Evolutionary conservation across 345 rosid genomes (phyloP).

Genomic region (Turnera subulata): DNA sequence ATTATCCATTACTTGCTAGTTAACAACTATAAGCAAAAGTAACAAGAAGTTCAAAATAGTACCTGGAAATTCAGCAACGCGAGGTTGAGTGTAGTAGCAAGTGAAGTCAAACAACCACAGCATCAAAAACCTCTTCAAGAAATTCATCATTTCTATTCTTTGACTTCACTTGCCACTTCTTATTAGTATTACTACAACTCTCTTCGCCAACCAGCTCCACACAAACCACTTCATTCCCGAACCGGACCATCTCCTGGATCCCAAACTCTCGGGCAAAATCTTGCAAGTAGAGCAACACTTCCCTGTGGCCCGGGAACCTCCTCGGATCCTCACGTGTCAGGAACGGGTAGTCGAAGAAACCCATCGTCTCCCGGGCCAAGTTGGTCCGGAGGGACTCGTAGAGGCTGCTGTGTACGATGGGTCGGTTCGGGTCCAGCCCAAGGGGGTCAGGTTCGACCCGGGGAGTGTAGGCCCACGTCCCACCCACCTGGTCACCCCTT

Average conservation of each 20-base stretch:
- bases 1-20: too few species aligned
- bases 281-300: slow-evolving; percentile 17
- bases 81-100: slow-evolving; percentile 17
- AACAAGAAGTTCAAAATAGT: too few species aligned
- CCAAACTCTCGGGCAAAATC: slow-evolving; percentile 20
- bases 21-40: too few species aligned
- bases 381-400: slow-evolving; percentile 25
- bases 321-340: slow-evolving; percentile 14
- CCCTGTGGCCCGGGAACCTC: slow-evolving; percentile 20
- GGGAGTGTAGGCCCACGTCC: slow-evolving; percentile 22
- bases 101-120: slow-evolving; percentile 24
- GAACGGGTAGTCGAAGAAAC: slow-evolving; percentile 25
- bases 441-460: slow-evolving; percentile 22
- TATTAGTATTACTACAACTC: not conserved
- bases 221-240: slow-evolving; percentile 12
- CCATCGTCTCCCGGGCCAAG: slow-evolving; percentile 24
- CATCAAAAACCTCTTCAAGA: slow-evolving; percentile 13
- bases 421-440: slow-evolving; percentile 23
- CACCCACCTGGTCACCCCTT: slow-evolving; percentile 18
- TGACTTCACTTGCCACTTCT: slow-evolving; percentile 12
- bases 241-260: slow-evolving; percentile 11
- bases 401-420: slow-evolving; percentile 17
- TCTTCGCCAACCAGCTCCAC: slow-evolving; percentile 2
- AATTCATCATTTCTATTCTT: not conserved
- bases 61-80: slow-evolving; percentile 21